Conservation (phyloP, 192 early-diverging fungal genomes). For the Backusella westeae region DNA sequence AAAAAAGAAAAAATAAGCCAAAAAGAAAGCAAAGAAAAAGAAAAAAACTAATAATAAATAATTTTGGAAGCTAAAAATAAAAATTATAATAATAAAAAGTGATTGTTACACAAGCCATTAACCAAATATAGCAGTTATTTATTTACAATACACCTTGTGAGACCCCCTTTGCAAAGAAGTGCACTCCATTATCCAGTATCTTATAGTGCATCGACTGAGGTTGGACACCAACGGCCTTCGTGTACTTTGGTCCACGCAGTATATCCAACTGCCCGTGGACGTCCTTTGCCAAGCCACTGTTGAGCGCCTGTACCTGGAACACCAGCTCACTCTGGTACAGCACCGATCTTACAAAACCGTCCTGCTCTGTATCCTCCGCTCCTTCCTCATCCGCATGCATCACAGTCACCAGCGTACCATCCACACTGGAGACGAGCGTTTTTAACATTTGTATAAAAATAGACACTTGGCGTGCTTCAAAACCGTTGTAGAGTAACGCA, state of each 20-base stretch:
- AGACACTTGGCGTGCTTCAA: slow-evolving; percentile 33
- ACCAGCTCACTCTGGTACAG: slow-evolving; percentile 47
- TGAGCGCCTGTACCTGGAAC: slow-evolving; percentile 45
- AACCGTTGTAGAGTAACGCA: slow-evolving; percentile 48
- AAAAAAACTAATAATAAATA: slow-evolving; percentile 6
- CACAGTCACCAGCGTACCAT: slow-evolving; percentile 50
- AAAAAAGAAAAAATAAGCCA: background rate
- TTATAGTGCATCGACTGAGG: slow-evolving; percentile 55
- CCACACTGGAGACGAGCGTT: slow-evolving; percentile 40
- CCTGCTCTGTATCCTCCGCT: slow-evolving; percentile 40
- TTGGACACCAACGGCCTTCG: slow-evolving; percentile 12
- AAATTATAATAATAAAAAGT: background rate
- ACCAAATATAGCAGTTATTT: background rate
- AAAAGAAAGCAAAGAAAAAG: slow-evolving; percentile 5
- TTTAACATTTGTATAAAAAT: slow-evolving; percentile 44
- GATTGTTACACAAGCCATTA: background rate
- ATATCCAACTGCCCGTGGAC: slow-evolving; percentile 55
- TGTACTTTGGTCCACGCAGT: slow-evolving; percentile 47
- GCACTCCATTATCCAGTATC: slow-evolving; percentile 57
- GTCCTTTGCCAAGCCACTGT: slow-evolving; percentile 54
- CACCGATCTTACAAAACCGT: slow-evolving; percentile 49
- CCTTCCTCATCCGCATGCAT: slow-evolving; percentile 53
- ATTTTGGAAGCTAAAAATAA: slow-evolving; percentile 7
- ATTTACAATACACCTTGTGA: slow-evolving; percentile 50
- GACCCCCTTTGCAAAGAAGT: slow-evolving; percentile 58